phyloP scores from a whole-genome alignment of 2,329 filamentous ascomycete species.

The Alternaria incomplexa region DNA sequence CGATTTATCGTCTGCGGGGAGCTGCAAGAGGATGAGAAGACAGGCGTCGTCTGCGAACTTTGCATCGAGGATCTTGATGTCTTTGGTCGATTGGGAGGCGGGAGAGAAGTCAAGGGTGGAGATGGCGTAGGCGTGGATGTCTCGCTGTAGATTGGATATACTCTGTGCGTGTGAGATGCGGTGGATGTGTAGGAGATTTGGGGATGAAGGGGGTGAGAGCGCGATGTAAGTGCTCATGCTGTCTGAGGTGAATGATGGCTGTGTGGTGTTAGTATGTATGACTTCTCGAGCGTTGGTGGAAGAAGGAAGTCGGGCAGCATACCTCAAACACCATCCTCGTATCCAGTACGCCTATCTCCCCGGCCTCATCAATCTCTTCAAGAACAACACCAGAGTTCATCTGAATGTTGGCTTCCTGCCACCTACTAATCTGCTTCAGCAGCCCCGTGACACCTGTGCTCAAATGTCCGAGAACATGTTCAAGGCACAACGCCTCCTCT shows the following conservation, averaged over 20 bases:
- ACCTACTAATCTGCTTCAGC: constrained; percentile 50
- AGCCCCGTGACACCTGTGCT: constrained; percentile 41
- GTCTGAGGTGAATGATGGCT: constrained; percentile 5
- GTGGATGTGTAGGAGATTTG: constrained; percentile 32
- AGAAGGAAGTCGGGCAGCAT: constrained; percentile 17
- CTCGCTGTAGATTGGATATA: constrained; percentile 48
- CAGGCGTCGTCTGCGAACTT: constrained; percentile 70
- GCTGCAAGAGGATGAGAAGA: constrained; percentile 65
- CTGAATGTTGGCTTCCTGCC: constrained; percentile 63
- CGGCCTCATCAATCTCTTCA: constrained; percentile 43
- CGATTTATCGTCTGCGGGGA: background rate
- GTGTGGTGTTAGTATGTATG: background rate
- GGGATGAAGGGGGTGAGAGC: constrained; percentile 14
- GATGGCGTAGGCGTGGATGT: constrained; percentile 51
- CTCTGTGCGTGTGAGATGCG: constrained; percentile 46
- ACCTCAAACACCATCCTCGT: constrained; percentile 64
- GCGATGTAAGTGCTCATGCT: constrained; percentile 38
- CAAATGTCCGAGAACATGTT: constrained; percentile 44
- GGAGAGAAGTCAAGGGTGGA: constrained; percentile 57
- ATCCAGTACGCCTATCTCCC: constrained; percentile 53
- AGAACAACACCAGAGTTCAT: constrained; percentile 68
- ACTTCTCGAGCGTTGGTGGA: background rate
- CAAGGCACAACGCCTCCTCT: constrained; percentile 48
- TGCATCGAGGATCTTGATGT: constrained; percentile 66
- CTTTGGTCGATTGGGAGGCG: constrained; percentile 37